A percentile compares a stretch with the other conserved stretches of the same genome.
Conservation (phyloP, 257 asterid species). For the Solanum acaule region DNA sequence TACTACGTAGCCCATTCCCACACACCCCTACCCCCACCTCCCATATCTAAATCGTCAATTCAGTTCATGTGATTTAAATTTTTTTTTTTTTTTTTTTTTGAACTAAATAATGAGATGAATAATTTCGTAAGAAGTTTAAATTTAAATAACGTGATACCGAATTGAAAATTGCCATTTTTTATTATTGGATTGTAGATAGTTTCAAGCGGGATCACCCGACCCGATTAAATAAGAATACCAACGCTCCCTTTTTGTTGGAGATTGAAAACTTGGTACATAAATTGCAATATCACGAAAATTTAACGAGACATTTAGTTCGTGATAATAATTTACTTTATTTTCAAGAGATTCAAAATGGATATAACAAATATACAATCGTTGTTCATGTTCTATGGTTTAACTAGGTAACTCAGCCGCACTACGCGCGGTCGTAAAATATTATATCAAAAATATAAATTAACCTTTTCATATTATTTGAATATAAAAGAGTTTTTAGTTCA, state of each 20-base stretch:
- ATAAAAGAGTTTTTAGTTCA: too few relatives aligned
- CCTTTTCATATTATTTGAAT: too few relatives aligned
- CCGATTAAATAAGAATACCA: not conserved
- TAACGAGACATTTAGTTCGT: not conserved
- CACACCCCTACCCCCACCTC: not conserved
- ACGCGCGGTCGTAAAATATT: too few relatives aligned
- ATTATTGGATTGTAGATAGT: not conserved
- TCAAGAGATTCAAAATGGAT: not conserved
- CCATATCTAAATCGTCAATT: not conserved
- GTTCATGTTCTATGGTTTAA: not conserved
- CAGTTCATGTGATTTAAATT: not conserved
- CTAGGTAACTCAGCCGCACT: too few relatives aligned
- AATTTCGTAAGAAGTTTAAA: too few relatives aligned
- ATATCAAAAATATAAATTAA: too few relatives aligned
- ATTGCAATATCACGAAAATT: not conserved
- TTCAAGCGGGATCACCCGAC: not conserved
- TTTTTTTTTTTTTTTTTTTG: rapidly evolving
- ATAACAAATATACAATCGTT: not conserved
- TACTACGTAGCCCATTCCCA: not conserved
- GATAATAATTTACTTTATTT: not conserved
- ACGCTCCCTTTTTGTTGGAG: not conserved
- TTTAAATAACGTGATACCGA: too few relatives aligned
- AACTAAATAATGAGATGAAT: not conserved
- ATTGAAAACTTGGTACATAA: not conserved
- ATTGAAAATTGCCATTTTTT: rapidly evolving